Evolutionary conservation across 306 rosid species (phyloP), one percentile per base, ranked within the genome.

Genomic region (Herpetospermum pedunculosum): DNA sequence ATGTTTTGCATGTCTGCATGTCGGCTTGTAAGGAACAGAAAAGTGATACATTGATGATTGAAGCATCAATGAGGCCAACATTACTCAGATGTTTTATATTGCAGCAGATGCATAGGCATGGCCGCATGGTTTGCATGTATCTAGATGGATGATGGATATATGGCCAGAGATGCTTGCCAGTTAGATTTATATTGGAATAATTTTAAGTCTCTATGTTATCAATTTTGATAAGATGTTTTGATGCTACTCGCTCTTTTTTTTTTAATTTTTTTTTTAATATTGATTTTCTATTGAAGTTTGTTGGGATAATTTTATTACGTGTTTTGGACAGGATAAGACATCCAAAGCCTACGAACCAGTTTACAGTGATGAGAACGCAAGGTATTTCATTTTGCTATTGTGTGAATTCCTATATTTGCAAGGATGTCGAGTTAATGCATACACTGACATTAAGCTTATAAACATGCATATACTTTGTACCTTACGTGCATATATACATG

Each of bases 331-430:
- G 89, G 87, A 59, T 43, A 85, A 83, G 77, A 80, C 85, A 14
- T 64, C 83, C 60, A 41, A 57, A 47, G 75, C 85, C 10, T 83
- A 73, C 15, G 83, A 83, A 76, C 81, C 89, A 44, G 83, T 83
- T 16, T 83, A 83, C 73, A 85, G 89, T 70, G 89, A 85, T 76
- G 85, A 53, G 7, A 67, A 78, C 5, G 89, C 89, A 47, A 83
- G 87, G 89, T 85, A 83, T 30, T 75, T n/a, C 26, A 40, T 62
- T 62, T 62, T 35, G 13, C 46, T 62, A 16, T 62, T 3, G 28
- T 62, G 16, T 18, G 16, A 18, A 62, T 62, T 35, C 26, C 41
- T 9, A 62, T 62, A 35, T 34, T 62, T 32, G 44, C 16, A 9
- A n/a, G 70, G 70, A 34, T 35, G 70, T 62, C 12, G 28, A 1